phyloP scores from a whole-genome alignment of 2,329 filamentous ascomycete genomes.

The Fusarium veterinarium region DNA sequence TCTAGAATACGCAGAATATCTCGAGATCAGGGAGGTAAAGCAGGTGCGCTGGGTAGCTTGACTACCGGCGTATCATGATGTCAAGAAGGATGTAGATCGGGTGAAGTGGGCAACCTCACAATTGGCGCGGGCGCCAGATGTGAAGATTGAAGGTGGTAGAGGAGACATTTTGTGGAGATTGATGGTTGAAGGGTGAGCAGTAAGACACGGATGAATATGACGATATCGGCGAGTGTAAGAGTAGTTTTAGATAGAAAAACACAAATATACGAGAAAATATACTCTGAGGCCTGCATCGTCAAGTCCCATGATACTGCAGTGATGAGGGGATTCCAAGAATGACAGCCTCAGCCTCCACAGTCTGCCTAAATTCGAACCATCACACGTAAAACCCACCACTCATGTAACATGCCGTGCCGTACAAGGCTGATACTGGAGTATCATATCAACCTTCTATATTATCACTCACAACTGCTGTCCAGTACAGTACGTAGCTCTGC shows the following conservation, averaged over 20 bases:
- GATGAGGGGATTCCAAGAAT: slow-evolving; percentile 23
- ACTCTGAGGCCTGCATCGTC: background rate
- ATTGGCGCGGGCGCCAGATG: background rate
- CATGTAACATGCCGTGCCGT: slow-evolving; percentile 22
- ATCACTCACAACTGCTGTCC: background rate
- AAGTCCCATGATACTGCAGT: slow-evolving; percentile 22
- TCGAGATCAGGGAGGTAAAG: slow-evolving; percentile 43
- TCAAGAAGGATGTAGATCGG: background rate
- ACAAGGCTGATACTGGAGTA: slow-evolving; percentile 29
- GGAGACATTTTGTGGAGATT: background rate
- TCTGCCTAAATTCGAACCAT: slow-evolving; percentile 39
- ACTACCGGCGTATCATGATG: background rate
- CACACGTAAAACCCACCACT: slow-evolving; percentile 16
- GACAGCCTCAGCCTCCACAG: slow-evolving; percentile 34
- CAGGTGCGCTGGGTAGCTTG: slow-evolving; percentile 38
- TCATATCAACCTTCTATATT: background rate
- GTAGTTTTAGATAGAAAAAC: background rate
- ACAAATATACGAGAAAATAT: slow-evolving; percentile 19
- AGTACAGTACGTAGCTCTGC: slow-evolving; percentile 7
- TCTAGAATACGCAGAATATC: slow-evolving; percentile 20
- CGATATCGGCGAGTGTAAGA: background rate
- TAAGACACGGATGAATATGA: background rate
- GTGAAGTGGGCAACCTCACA: slow-evolving; percentile 2
- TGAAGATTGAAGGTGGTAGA: background rate
- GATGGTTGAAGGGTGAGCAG: background rate